Percentiles rank a stretch among this genome's conserved stretches.
phyloP scores from a whole-genome alignment of 129 eudicot species.

The Logfia minima region DNA sequence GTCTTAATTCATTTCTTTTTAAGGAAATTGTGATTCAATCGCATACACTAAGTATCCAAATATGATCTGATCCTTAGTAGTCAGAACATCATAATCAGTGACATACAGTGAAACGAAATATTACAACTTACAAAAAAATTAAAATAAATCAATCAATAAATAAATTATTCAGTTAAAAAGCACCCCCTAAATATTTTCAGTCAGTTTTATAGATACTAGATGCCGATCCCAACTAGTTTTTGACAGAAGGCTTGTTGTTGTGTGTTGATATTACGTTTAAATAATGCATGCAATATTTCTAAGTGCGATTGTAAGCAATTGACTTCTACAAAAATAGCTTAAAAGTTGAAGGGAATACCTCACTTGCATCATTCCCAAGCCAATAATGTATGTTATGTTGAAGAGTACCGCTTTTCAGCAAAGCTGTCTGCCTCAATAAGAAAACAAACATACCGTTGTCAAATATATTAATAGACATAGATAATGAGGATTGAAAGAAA shows the following conservation, averaged over 20 bases:
- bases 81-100: background rate
- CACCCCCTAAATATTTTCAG: background rate
- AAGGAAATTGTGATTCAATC: background rate
- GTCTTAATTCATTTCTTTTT: background rate
- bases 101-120: too few relatives aligned
- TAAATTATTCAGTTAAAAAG: background rate
- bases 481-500: constrained; percentile 1
- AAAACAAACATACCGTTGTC: background rate
- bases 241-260: background rate
- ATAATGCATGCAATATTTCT: background rate
- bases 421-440: constrained; percentile 48
- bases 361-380: constrained; percentile 67
- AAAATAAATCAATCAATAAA: background rate
- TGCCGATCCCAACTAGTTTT: background rate
- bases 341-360: constrained; percentile 41
- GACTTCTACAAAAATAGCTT: constrained; percentile 4
- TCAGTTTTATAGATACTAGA: background rate
- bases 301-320: background rate
- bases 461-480: constrained; percentile 12
- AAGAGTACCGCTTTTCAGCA: constrained; percentile 52
- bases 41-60: background rate
- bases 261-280: background rate
- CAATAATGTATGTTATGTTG: constrained; percentile 75
- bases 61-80: background rate
- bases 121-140: background rate